These are phyloP conservation scores for Malus hybrid DNA, from an alignment of 331 rosid species.

Conservation along the genomic window DNA sequence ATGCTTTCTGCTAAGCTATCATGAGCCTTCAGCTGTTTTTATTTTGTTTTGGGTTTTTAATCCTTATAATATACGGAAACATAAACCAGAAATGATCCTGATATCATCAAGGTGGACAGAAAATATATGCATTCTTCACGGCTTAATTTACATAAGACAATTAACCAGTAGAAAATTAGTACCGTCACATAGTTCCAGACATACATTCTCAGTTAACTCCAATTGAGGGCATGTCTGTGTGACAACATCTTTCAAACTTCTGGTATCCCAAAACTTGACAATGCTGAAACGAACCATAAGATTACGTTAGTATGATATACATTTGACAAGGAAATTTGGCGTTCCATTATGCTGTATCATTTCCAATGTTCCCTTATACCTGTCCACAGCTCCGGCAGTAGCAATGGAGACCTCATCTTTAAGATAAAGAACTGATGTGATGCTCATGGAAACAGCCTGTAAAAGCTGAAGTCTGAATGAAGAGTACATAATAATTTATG, in stretches of 20 bases:
- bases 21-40: background rate
- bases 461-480: conserved; percentile 19
- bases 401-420: conserved; percentile 81
- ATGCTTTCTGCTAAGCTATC: background rate
- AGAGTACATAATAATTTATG: background rate
- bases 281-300: conserved; percentile 40
- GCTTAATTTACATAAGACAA: too few species aligned
- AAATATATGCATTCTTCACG: too few species aligned
- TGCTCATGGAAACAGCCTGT: conserved; percentile 87
- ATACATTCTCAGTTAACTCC: conserved; percentile 54
- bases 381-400: conserved; percentile 86
- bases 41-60: background rate
- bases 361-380: conserved; percentile 35
- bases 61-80: background rate
- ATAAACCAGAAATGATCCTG: background rate
- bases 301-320: background rate
- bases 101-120: background rate
- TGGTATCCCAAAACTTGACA: conserved; percentile 93
- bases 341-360: background rate
- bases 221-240: conserved; percentile 52
- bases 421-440: conserved; percentile 84
- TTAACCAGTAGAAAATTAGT: too few species aligned
- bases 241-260: conserved; percentile 55
- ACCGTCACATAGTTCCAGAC: conserved; percentile 1
- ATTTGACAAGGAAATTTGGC: background rate